phyloP scores from a whole-genome alignment of 331 rosid genomes.

The Prunus yedoensis region DNA sequence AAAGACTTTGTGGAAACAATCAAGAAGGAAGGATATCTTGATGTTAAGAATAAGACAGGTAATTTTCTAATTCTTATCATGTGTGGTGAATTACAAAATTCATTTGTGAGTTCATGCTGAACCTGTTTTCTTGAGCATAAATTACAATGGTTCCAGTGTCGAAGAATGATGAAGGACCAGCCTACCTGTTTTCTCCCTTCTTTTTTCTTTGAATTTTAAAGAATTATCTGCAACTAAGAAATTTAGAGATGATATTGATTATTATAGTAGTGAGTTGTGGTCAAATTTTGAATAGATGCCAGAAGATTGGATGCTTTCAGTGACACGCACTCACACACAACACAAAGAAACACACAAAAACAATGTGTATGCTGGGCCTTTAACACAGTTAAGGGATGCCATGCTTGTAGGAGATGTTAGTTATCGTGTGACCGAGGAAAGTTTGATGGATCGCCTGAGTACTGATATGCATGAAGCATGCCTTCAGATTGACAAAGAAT shows the following conservation, averaged over 20 bases:
- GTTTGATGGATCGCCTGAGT: conserved; percentile 61
- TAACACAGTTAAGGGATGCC: background rate
- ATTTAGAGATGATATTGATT: background rate
- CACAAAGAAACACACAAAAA: background rate
- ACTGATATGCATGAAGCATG: conserved; percentile 66
- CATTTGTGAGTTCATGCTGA: background rate
- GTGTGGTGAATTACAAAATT: background rate
- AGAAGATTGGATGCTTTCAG: too few relatives aligned
- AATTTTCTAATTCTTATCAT: conserved; percentile 15
- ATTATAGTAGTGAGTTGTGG: background rate
- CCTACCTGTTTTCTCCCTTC: background rate
- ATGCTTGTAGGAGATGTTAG: conserved; percentile 30
- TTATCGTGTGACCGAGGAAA: conserved; percentile 54
- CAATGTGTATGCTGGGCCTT: background rate
- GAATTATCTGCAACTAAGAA: background rate
- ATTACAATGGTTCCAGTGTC: background rate
- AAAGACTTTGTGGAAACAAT: conserved; percentile 52
- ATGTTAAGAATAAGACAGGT: conserved; percentile 51
- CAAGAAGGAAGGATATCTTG: conserved; percentile 54
- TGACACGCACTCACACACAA: background rate
- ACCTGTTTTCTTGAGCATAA: background rate
- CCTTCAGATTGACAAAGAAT: conserved; percentile 64
- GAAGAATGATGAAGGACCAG: background rate
- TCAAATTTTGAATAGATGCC: background rate
- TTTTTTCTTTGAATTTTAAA: background rate